Base-by-base conservation (phyloP, 805 yeast species). In the Wickerhamia fluorescens region DNA sequence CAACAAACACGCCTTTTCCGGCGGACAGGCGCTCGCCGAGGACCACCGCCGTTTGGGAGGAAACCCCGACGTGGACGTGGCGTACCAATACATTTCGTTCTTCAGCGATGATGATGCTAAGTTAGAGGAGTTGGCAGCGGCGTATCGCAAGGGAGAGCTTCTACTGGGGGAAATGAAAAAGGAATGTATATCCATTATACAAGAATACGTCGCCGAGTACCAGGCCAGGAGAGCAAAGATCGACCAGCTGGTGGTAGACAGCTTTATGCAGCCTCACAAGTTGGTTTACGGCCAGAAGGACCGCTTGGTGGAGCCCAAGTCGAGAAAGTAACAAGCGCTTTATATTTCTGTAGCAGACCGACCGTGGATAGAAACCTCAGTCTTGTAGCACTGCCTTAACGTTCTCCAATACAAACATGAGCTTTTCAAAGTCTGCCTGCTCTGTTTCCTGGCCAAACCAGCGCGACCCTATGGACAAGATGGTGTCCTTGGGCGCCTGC, bases 1-100 rank as follows among this genome's bases (percentile, higher is more conserved):
- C 56, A 92, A 92, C 67, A 92, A 88, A 58, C 82, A 86, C 53
- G 98, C 96, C 6, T 92, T 92, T 58, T 80, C 94, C 29, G 98
- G 98, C 41, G 98, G 98, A 40, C 73, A 77, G 53, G 81, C 73
- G 23, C 71, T 94, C 3, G 61, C 82, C 27, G 98, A 92, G 55
- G 95, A 86, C 47, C 98, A 92, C 62, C 77, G 95, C 58, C 66
- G 67, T 55, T 65, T 67, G 31, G 98, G 98, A 32, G 98, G 97
- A 49, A 71, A 92, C 52, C 94, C 95, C 26, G 96, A 89, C 41
- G 80, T 88, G 20, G 98, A 92, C 56, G 95, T 92, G 33, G 85
- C 98, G 2, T 92, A 66, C 64, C 97, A 92, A 61, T 92, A 92
- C 54, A 63, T 92, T 39, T 73, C 87, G 5, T 92, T 92, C 65